Evolutionary conservation across 2,329 filamentous ascomycete species (phyloP).

Genomic region (Cordyceps pruinosa): DNA sequence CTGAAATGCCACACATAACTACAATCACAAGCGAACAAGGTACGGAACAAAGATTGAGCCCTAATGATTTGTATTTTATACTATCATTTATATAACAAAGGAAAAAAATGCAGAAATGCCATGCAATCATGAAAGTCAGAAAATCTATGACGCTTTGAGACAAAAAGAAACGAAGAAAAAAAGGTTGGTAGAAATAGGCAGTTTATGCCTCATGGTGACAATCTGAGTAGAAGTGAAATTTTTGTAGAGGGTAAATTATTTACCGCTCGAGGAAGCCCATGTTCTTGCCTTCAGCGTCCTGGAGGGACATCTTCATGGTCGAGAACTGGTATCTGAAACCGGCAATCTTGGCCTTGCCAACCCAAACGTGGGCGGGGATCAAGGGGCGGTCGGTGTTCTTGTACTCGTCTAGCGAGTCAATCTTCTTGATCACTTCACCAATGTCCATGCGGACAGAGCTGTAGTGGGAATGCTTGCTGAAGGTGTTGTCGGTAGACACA

Average conservation of each 20-base stretch:
- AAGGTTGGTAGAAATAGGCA: background rate
- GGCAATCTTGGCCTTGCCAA: constrained; percentile 13
- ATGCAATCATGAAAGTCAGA: constrained; percentile 10
- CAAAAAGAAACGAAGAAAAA: constrained; percentile 11
- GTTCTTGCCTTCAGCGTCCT: constrained; percentile 11
- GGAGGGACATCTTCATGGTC: constrained; percentile 12
- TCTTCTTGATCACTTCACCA: constrained; percentile 12
- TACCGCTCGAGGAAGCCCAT: constrained; percentile 12
- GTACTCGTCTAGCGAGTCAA: constrained; percentile 11
- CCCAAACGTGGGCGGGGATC: constrained; percentile 13
- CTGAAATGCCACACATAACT: background rate
- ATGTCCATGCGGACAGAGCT: constrained; percentile 14
- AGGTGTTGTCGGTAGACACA: constrained; percentile 1
- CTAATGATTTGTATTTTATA: constrained; percentile 13
- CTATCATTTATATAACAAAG: constrained; percentile 13
- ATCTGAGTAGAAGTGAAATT: constrained; percentile 6
- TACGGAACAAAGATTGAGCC: constrained; percentile 3
- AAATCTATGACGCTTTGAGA: constrained; percentile 14
- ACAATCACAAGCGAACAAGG: background rate
- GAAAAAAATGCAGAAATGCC: constrained; percentile 12
- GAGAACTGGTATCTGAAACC: constrained; percentile 13
- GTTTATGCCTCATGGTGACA: constrained; percentile 8
- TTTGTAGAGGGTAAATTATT: background rate
- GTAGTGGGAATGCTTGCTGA: constrained; percentile 12
- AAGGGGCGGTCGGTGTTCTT: constrained; percentile 9